Percentiles rank a stretch among this genome's conserved stretches.
Conservation (phyloP, 345 rosid species). For the Cardiospermum halicacabum region DNA sequence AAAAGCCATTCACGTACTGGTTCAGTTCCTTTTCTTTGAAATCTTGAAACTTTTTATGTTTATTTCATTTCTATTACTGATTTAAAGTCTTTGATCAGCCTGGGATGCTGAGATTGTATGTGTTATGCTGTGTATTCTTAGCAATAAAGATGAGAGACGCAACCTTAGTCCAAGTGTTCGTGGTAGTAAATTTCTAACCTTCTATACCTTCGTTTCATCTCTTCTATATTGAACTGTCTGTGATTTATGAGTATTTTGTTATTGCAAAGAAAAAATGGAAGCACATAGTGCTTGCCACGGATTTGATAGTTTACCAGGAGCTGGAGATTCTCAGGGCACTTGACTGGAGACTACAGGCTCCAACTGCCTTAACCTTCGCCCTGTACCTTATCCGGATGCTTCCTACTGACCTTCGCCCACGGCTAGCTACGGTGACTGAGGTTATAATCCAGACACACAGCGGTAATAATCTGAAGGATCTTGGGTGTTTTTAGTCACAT, state of each 20-base stretch:
- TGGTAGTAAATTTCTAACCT: background rate
- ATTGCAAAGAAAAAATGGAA: background rate
- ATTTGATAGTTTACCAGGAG: background rate
- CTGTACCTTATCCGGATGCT: background rate
- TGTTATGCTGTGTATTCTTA: background rate
- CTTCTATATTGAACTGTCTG: background rate
- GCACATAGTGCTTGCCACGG: background rate
- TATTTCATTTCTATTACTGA: background rate
- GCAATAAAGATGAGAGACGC: background rate
- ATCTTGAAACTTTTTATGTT: background rate
- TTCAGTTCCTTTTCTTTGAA: background rate
- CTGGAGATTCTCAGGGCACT: background rate
- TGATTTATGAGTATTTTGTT: background rate
- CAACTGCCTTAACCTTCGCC: background rate
- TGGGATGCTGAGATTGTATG: background rate
- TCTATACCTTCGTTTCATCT: background rate
- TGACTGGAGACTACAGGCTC: conserved; percentile 1
- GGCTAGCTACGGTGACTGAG: background rate
- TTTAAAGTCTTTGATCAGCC: background rate
- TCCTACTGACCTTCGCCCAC: background rate
- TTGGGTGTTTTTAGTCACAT: background rate
- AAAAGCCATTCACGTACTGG: background rate
- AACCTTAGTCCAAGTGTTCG: background rate
- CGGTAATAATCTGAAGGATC: background rate
- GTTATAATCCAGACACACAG: background rate